Conservation (phyloP, 805 yeast species). For the Suhomyces emberorum region DNA sequence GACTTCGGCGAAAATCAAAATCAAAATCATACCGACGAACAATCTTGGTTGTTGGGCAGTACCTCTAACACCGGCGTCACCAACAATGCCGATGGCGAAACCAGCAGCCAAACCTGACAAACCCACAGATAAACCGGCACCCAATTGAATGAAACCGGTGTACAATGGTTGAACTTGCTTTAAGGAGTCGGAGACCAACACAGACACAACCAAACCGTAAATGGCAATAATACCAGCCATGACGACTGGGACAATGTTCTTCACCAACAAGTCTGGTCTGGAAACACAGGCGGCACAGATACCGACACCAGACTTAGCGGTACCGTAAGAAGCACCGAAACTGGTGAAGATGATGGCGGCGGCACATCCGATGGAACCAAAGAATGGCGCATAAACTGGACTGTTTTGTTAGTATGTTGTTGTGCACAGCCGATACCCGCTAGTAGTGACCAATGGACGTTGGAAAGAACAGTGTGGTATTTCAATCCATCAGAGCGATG, state of each 20-base stretch:
- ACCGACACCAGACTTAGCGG: constrained; percentile 99
- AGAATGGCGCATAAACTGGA: constrained; percentile 66
- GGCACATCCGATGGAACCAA: constrained; percentile 99
- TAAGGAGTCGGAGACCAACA: constrained; percentile 84
- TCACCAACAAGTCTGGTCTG: constrained; percentile 94
- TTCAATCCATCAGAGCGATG: no score
- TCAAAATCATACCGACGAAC: constrained; percentile 97
- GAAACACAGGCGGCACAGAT: constrained; percentile 96
- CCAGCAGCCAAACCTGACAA: constrained; percentile 98
- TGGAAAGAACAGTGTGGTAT: no score
- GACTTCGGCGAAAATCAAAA: constrained; percentile 98
- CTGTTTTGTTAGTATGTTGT: no score
- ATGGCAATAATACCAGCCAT: constrained; percentile 99
- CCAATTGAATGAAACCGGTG: constrained; percentile 96
- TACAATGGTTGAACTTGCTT: constrained; percentile 89
- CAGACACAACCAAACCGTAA: constrained; percentile 95
- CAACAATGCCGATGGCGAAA: constrained; percentile 98
- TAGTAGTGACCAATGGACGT: no score
- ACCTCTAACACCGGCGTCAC: constrained; percentile 99
- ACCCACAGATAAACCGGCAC: constrained; percentile 98
- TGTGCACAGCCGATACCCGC: no score
- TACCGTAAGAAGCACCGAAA: constrained; percentile 98
- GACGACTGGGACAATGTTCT: constrained; percentile 93
- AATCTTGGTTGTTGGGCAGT: constrained; percentile 97
- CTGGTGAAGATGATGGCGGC: constrained; percentile 98